Evolutionary conservation across 2,329 filamentous ascomycete genomes (phyloP).

Genomic region (Venturia aucupariae): DNA sequence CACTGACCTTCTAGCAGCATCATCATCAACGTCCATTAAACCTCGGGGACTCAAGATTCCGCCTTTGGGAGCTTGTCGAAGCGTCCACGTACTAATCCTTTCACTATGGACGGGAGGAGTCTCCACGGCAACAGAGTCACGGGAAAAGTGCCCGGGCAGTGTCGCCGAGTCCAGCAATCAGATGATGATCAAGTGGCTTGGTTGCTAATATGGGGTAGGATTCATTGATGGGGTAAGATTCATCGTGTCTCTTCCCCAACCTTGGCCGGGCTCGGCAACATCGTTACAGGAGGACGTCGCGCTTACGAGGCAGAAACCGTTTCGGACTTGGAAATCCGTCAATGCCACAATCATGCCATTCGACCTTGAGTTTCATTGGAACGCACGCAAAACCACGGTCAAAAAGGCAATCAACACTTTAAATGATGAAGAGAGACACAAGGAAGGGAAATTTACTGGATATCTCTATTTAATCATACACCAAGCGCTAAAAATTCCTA

Average conservation of each 20-base stretch:
- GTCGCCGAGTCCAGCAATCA: background rate
- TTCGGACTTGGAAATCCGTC: background rate
- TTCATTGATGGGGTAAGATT: no score
- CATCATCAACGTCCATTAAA: no score
- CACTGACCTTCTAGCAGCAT: no score
- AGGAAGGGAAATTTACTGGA: background rate
- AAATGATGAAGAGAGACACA: background rate
- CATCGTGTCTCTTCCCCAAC: background rate
- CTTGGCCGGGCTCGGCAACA: background rate
- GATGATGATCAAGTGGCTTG: background rate
- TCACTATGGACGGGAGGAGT: no score
- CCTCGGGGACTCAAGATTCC: background rate
- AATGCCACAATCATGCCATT: background rate
- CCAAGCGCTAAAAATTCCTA: background rate
- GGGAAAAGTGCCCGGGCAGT: background rate
- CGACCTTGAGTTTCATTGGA: background rate
- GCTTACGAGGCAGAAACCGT: constrained; percentile 2
- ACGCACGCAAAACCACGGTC: background rate
- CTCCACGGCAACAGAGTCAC: background rate
- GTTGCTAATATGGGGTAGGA: background rate
- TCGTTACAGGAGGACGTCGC: background rate
- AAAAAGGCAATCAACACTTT: background rate
- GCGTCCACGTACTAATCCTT: no score
- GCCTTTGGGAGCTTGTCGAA: background rate
- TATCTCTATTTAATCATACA: background rate